Percentiles rank a stretch among this genome's conserved stretches.
Evolutionary conservation across 352 stramenopile genomes (phyloP).

Genomic region (Phytophthora tentaculata): DNA sequence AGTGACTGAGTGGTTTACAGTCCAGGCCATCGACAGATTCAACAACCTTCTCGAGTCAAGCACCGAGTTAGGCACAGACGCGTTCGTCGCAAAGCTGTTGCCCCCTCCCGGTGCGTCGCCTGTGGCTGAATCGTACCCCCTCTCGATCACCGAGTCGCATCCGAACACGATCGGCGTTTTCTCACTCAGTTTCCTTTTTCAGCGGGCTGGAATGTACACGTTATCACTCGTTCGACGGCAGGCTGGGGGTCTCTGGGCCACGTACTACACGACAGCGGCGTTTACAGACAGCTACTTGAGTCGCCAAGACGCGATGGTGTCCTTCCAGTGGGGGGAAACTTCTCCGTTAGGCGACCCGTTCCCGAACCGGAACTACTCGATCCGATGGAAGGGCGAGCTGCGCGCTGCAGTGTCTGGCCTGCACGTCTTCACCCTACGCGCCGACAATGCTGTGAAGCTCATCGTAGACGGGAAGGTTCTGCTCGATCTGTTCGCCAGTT

Average conservation of each 20-base stretch:
- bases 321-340: conserved; percentile 88
- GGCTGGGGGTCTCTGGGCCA: conserved; percentile 89
- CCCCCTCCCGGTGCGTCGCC: conserved; percentile 28
- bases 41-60: conserved; percentile 90
- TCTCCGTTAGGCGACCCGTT: conserved; percentile 71
- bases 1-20: conserved; percentile 68
- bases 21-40: conserved; percentile 93
- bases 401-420: conserved; percentile 49
- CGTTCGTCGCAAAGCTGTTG: conserved; percentile 68
- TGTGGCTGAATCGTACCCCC: conserved; percentile 39
- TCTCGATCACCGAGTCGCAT: conserved; percentile 54
- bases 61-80: conserved; percentile 57
- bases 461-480: conserved; percentile 76
- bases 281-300: conserved; percentile 85
- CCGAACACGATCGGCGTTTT: conserved; percentile 92
- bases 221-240: conserved; percentile 79
- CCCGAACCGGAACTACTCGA: conserved; percentile 80
- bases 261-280: conserved; percentile 91
- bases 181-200: conserved; percentile 75
- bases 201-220: conserved; percentile 81
- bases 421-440: conserved; percentile 82
- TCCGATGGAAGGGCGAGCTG: conserved; percentile 73
- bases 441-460: conserved; percentile 84
- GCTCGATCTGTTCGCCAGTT: conserved; percentile 44
- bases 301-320: conserved; percentile 73